Conservation (phyloP, 257 asterid species). For the Handroanthus guayacan region DNA sequence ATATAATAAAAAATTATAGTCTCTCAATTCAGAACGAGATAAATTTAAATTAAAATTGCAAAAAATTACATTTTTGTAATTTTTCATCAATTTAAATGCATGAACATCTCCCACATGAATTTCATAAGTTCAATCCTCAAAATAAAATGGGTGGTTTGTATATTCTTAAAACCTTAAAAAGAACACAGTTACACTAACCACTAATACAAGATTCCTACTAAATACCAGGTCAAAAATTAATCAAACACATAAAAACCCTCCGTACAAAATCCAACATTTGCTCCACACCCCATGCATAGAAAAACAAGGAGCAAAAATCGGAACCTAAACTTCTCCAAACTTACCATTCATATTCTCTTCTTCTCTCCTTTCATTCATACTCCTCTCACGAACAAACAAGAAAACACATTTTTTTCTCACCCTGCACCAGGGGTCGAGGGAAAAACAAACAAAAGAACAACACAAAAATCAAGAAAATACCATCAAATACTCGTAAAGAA, state of each 20-base stretch:
- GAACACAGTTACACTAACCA: too few relatives aligned
- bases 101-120: too few relatives aligned
- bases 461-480: background rate
- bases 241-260: background rate
- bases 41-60: too few relatives aligned
- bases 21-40: too few relatives aligned
- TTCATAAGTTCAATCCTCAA: too few relatives aligned
- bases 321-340: constrained; percentile 5
- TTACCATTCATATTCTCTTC: constrained; percentile 24
- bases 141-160: too few relatives aligned
- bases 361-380: background rate
- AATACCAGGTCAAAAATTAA: background rate
- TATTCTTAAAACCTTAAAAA: too few relatives aligned
- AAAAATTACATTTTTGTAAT: too few relatives aligned
- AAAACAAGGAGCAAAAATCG: background rate
- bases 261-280: constrained; percentile 17
- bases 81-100: too few relatives aligned
- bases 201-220: too few relatives aligned
- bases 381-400: background rate
- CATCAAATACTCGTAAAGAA: too few relatives aligned
- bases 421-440: constrained; percentile 32
- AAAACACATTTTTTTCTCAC: background rate
- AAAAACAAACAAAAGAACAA: background rate
- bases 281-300: constrained; percentile 11
- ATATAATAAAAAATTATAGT: too few relatives aligned